phyloP scores from a whole-genome alignment of 2,329 filamentous ascomycete species.

The Calonectria pteridis region DNA sequence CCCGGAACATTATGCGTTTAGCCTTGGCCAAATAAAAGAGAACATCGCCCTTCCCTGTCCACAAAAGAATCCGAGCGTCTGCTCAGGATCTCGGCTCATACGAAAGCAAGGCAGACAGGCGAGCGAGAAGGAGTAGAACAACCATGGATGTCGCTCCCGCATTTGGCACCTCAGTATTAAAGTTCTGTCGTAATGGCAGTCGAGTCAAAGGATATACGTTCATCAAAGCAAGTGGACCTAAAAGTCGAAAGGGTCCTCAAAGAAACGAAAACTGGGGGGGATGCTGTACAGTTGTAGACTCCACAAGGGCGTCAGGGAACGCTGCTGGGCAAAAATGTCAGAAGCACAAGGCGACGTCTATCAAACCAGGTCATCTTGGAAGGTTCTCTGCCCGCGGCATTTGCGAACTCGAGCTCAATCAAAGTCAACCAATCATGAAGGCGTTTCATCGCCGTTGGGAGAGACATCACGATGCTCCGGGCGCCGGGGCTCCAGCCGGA shows the following conservation, averaged over 20 bases:
- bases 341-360: constrained; percentile 47
- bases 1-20: constrained; percentile 31
- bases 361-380: constrained; percentile 51
- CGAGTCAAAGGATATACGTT: constrained; percentile 45
- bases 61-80: constrained; percentile 31
- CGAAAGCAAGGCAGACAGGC: constrained; percentile 28
- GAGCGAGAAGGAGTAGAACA: constrained; percentile 30
- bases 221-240: constrained; percentile 43
- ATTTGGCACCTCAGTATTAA: constrained; percentile 41
- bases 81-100: constrained; percentile 37
- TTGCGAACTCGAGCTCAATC: constrained; percentile 46
- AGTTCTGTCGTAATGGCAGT: constrained; percentile 35
- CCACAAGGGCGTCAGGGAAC: constrained; percentile 44
- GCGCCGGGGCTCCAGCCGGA: constrained; percentile 51
- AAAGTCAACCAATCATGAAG: constrained; percentile 51
- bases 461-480: constrained; percentile 53
- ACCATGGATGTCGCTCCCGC: constrained; percentile 38
- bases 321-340: constrained; percentile 40
- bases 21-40: constrained; percentile 22
- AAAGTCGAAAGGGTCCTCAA: constrained; percentile 42
- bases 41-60: constrained; percentile 24
- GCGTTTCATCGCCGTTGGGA: constrained; percentile 32
- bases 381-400: constrained; percentile 38
- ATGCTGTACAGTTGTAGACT: constrained; percentile 50
- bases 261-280: constrained; percentile 37